A percentile compares a stretch with the other conserved stretches of the same genome.
These are phyloP conservation scores for Quercus lobata DNA, from an alignment of 331 rosid species.

Conservation along the genomic window DNA sequence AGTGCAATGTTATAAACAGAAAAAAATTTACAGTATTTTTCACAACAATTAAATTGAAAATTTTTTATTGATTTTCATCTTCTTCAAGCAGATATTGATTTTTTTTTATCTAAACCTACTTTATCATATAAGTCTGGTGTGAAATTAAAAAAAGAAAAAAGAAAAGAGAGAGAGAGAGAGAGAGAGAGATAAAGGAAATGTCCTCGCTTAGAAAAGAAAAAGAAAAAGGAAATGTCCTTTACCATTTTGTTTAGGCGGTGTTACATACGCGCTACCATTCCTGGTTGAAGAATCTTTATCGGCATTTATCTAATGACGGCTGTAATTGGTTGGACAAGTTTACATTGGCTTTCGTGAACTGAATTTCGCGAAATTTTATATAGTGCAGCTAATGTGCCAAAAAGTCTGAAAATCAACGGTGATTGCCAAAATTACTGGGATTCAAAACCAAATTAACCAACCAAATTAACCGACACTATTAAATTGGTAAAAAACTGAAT, in stretches of 20 bases:
- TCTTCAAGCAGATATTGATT: too few species aligned
- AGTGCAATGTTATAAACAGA: fast-evolving
- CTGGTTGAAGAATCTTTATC: background rate
- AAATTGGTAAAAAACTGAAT: background rate
- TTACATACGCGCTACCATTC: background rate
- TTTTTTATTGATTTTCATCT: too few species aligned
- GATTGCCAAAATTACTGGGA: background rate
- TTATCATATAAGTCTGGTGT: background rate
- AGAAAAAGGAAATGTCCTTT: background rate
- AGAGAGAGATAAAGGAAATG: background rate
- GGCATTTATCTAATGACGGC: background rate
- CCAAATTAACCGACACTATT: background rate
- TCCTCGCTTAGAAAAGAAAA: background rate
- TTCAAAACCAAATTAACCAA: background rate
- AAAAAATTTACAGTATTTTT: too few species aligned
- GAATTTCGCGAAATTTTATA: background rate
- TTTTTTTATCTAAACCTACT: too few species aligned
- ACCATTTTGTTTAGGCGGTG: too few species aligned
- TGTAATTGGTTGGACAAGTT: background rate
- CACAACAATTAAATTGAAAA: too few species aligned
- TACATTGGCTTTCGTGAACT: background rate
- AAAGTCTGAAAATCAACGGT: background rate
- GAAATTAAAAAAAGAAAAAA: too few species aligned
- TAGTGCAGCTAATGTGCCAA: background rate
- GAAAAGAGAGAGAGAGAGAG: fast-evolving